phyloP scores from a whole-genome alignment of 2,329 filamentous ascomycete genomes.

The Fusarium sp. region DNA sequence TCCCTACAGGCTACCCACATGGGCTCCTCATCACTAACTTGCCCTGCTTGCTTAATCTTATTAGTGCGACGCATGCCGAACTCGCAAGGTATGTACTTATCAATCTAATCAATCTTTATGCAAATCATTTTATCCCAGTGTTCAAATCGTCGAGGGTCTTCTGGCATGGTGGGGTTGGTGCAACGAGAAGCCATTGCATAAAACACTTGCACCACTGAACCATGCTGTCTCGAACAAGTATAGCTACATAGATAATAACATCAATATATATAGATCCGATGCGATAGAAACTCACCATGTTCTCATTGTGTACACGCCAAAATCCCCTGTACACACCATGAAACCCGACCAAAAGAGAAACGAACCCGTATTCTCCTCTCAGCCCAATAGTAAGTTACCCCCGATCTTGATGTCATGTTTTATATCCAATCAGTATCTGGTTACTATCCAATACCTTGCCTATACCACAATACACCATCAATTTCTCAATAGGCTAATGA shows the following conservation, averaged over 20 bases:
- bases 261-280: conserved; percentile 50
- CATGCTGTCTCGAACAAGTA: neutral
- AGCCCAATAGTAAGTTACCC: conserved; percentile 54
- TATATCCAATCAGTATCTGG: neutral
- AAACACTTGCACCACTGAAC: neutral
- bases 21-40: conserved; percentile 26
- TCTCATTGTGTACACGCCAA: conserved; percentile 55
- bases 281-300: conserved; percentile 55
- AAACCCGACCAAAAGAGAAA: conserved; percentile 53
- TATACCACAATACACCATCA: neutral
- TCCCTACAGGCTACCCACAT: neutral
- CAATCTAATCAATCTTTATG: conserved; percentile 32
- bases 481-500: conserved; percentile 1
- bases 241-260: conserved; percentile 27
- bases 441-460: neutral
- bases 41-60: conserved; percentile 39
- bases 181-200: conserved; percentile 3
- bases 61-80: conserved; percentile 53
- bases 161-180: conserved; percentile 5
- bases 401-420: neutral
- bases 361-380: conserved; percentile 55
- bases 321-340: conserved; percentile 54
- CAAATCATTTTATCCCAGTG: neutral
- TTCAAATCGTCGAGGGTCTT: conserved; percentile 3
- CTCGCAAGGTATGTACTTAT: conserved; percentile 50